These are phyloP conservation scores for Flaveria floridana DNA, from an alignment of 140 eudicot species.

Conservation along the genomic window DNA sequence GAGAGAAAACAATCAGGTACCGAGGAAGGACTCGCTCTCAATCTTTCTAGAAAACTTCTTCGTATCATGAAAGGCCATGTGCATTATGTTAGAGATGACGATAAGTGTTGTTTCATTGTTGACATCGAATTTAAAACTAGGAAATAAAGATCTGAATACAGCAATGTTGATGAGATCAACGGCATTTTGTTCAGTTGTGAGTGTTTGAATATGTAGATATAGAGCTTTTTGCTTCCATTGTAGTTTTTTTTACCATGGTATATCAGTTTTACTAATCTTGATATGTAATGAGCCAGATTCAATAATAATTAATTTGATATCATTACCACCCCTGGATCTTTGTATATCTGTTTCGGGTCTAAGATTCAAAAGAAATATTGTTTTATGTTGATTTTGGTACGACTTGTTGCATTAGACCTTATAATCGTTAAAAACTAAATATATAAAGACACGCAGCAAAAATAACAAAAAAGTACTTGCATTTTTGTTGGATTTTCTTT, in stretches of 20 bases:
- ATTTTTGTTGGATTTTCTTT: background rate
- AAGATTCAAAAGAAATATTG: background rate
- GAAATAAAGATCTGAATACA: conserved; percentile 29
- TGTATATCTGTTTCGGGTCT: background rate
- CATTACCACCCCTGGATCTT: background rate
- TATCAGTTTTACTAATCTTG: background rate
- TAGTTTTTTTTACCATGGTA: conserved; percentile 18
- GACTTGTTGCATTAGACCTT: background rate
- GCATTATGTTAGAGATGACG: conserved; percentile 47
- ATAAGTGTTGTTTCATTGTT: conserved; percentile 46
- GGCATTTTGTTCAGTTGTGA: conserved; percentile 6
- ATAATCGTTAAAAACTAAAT: too few species aligned
- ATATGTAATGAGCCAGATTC: conserved; percentile 7
- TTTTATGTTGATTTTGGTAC: background rate
- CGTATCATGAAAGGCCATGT: conserved; percentile 56
- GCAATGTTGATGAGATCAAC: conserved; percentile 12
- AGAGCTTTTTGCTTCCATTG: conserved; percentile 13
- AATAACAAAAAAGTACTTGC: background rate
- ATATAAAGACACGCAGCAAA: too few species aligned
- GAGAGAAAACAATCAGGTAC: conserved; percentile 34
- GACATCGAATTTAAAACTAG: conserved; percentile 42
- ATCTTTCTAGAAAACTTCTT: conserved; percentile 51
- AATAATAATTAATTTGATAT: background rate
- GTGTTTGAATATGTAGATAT: conserved; percentile 4
- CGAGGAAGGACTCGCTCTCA: conserved; percentile 51